Base-by-base conservation (phyloP, 1,284 basidiomycete genomes). In the Malassezia cuniculi region DNA sequence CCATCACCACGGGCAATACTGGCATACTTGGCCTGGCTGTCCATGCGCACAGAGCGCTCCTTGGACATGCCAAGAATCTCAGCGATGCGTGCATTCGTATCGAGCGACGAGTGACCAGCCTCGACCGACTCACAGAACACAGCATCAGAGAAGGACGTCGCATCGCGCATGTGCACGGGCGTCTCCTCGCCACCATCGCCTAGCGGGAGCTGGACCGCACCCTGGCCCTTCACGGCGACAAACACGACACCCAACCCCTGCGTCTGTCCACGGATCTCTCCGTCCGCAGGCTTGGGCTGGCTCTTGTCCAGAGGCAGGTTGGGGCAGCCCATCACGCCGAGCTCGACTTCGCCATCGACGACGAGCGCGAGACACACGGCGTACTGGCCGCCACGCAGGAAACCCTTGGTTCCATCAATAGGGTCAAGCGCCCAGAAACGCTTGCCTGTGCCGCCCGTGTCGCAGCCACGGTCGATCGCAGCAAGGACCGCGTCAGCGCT, bases 21-120 rank as follows among this genome's bases (percentile, higher is more conserved):
- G 21, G 81, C 80, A 60, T 97, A 97, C 71, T 97, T 97, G 6
- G 87, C 87, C 69, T 95, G 90, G 66, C 82, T 86, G 68, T 97
- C 93, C 86, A 97, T 94, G 19, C 85, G 75, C n/a, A 81, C 73
- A 28, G 83, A 76, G 15, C 33, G 27, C 14, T 74, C 62, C 21
- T 74, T 71, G 8, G 76, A 77, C 44, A 90, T 76, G 11, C 75
- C 75, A 19, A 94, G 73, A 3, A 81, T 58, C 36, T 75, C 67
- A 0, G 82, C 79, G 30, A 93, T 81, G 8, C 74, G 74, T 28
- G 77, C 76, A 63, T 70, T 71, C 30, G 83, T 87, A 58, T 85
- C 81, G 15, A 90, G 82, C 17, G 86, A 82, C 3, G 85, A 82
- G 67, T 97, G 93, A 1, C 80, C 82, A 3, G 85, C 79, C 68